Conservation (phyloP, 2,329 filamentous ascomycete genomes). For the Fusarium denticulatum region DNA sequence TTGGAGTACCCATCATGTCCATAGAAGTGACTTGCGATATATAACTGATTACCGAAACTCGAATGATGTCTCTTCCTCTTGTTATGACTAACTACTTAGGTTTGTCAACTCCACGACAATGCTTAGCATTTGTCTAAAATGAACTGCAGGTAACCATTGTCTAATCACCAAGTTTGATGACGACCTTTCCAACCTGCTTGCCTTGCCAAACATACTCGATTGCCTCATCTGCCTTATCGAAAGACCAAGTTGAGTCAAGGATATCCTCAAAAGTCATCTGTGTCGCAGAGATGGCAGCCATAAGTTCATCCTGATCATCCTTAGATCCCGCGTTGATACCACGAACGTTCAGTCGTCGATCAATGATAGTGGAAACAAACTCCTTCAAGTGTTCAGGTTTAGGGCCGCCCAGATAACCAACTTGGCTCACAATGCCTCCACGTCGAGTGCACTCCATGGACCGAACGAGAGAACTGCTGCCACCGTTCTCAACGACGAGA, state of each 20-base stretch:
- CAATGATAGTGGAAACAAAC: constrained; percentile 50
- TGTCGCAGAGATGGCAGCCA: constrained; percentile 47
- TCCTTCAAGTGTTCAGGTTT: constrained; percentile 46
- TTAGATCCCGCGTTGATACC: constrained; percentile 55
- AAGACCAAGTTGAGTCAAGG: constrained; percentile 50
- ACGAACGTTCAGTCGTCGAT: constrained; percentile 48
- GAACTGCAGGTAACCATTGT: not conserved
- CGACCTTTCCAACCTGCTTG: constrained; percentile 55
- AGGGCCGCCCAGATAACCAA: constrained; percentile 53
- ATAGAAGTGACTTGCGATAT: not conserved
- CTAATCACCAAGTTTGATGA: constrained; percentile 34
- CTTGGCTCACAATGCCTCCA: constrained; percentile 54
- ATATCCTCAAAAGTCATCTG: constrained; percentile 51
- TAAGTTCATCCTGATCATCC: constrained; percentile 52
- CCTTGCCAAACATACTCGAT: constrained; percentile 55
- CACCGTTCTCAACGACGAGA: constrained; percentile 58
- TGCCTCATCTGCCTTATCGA: constrained; percentile 54
- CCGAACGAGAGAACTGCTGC: constrained; percentile 49
- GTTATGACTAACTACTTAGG: not conserved
- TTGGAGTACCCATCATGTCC: not conserved
- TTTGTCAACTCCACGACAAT: not conserved
- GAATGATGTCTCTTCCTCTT: not conserved
- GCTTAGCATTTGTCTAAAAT: not conserved
- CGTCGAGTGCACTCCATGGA: constrained; percentile 53
- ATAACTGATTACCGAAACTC: not conserved